Evolutionary conservation across 1,139 yeast genomes (phyloP).

Genomic region (Yamadazyma aaseri): DNA sequence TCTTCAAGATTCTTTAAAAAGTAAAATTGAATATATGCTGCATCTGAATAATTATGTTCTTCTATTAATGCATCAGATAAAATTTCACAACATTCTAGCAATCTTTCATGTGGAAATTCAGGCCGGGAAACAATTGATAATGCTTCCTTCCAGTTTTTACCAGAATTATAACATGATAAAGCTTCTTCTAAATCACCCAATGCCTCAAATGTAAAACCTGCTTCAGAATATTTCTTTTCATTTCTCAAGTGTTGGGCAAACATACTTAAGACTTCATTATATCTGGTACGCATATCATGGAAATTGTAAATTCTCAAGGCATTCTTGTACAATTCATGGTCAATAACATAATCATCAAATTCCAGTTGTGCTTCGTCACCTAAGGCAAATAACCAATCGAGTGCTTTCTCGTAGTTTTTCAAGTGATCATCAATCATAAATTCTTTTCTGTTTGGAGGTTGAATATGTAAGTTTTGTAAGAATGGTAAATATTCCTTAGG

Average conservation of each 20-base stretch:
- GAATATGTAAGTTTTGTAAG: conserved; percentile 72
- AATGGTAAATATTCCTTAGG: conserved; percentile 97
- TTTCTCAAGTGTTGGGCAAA: conserved; percentile 64
- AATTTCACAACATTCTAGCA: conserved; percentile 49
- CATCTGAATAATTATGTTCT: conserved; percentile 73
- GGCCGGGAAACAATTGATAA: conserved; percentile 52
- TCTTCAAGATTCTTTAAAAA: conserved; percentile 61
- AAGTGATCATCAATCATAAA: conserved; percentile 81
- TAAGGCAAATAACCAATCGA: conserved; percentile 60
- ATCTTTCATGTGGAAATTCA: conserved; percentile 32
- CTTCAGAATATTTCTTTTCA: conserved; percentile 59
- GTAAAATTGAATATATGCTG: conserved; percentile 74
- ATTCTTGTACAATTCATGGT: conserved; percentile 69
- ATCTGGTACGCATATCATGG: conserved; percentile 44
- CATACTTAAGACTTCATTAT: conserved; percentile 51
- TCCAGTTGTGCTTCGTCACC: conserved; percentile 52
- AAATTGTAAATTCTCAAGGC: conserved; percentile 68
- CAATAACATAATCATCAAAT: conserved; percentile 64
- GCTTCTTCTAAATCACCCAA: conserved; percentile 60
- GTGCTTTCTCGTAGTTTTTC: conserved; percentile 65
- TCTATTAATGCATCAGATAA: conserved; percentile 62
- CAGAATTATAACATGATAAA: conserved; percentile 62
- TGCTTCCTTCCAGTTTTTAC: conserved; percentile 86
- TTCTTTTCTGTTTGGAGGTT: conserved; percentile 62
- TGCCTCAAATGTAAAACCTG: conserved; percentile 77